Base-by-base conservation (phyloP, 352 stramenopile genomes). In the Phytophthora europaea region DNA sequence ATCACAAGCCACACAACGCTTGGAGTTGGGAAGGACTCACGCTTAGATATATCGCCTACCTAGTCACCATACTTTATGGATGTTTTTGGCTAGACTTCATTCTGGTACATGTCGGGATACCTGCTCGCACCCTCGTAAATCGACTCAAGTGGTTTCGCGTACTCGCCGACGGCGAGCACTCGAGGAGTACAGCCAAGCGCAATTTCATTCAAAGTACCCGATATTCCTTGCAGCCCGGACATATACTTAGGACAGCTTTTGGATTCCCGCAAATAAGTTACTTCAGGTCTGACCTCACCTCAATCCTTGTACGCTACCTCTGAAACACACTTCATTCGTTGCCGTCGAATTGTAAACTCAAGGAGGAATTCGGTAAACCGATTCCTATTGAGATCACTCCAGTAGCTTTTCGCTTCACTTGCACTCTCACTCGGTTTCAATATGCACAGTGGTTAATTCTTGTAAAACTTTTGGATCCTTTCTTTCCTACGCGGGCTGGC, bases 401-500 rank as follows among this genome's bases (percentile, higher is more conserved):
- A 43, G 34, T 6, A 43, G 13, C 34, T 16, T 43, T 12, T 16
- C 34, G 34, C 28, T 31, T 31, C 28, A 31, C 28, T 7, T 31
- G 28, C 13, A 45, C 36, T 13, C 36, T 45, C 47, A 16, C 47
- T 20, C 50, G 12, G 8, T 3, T 20, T 67, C 62, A 48, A 31
- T 65, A 53, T 59, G 51, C 58, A 73, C 50, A 52, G 13, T 50
- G 22, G 54, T 59, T 75, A 67, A 67, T 77, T 77, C 59, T 65
- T 77, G 70, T 73, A 73, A 73, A 76, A 72, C 50, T 75, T 72
- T 72, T 34, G 50, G 28, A 38, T 67, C 31, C 48, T 45, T 72
- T 61, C 47, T 50, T 58, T 68, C 54, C 47, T 62, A 59, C 56
- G 57, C 55, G 20, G 38, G 54, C 52, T 54, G 34, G 33, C 51